phyloP scores from a whole-genome alignment of 106 monocot genomes.

The Allium sativum region DNA sequence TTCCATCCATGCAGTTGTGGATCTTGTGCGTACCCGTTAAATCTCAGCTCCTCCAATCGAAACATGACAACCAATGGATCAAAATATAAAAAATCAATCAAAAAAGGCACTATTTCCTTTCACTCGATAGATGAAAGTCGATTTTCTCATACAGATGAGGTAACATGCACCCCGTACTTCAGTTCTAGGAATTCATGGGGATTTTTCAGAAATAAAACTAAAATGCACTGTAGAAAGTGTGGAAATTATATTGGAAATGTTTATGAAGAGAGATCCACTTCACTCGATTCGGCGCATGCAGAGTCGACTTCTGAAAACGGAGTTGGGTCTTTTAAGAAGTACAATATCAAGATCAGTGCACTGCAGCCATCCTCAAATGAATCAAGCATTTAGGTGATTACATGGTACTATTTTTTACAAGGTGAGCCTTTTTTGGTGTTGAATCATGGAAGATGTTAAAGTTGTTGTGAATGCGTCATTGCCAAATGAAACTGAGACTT shows the following conservation, averaged over 20 bases:
- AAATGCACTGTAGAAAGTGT: constrained; percentile 44
- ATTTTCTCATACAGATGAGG: constrained; percentile 34
- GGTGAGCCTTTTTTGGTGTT: too few relatives aligned
- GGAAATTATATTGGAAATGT: constrained; percentile 34
- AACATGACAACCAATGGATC: constrained; percentile 41
- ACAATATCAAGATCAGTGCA: constrained; percentile 36
- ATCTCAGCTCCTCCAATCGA: constrained; percentile 42
- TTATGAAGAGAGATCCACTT: constrained; percentile 25
- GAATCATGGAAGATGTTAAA: too few relatives aligned
- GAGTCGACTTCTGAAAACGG: constrained; percentile 23
- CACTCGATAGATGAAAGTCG: constrained; percentile 48
- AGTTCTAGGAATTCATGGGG: constrained; percentile 43
- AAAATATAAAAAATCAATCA: constrained; percentile 51
- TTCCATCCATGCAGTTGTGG: constrained; percentile 37
- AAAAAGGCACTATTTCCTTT: constrained; percentile 45
- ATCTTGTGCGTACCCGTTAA: constrained; percentile 47
- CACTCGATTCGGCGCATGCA: constrained; percentile 13
- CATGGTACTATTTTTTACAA: too few relatives aligned
- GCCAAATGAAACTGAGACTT: too few relatives aligned
- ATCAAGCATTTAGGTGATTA: neutral
- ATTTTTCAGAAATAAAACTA: constrained; percentile 35
- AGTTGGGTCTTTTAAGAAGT: constrained; percentile 23
- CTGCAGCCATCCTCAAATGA: constrained; percentile 47
- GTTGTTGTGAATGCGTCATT: too few relatives aligned
- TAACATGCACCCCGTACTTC: constrained; percentile 48